Conservation (phyloP, 371 early-diverging fungal genomes). For the Mucor velutinosus region DNA sequence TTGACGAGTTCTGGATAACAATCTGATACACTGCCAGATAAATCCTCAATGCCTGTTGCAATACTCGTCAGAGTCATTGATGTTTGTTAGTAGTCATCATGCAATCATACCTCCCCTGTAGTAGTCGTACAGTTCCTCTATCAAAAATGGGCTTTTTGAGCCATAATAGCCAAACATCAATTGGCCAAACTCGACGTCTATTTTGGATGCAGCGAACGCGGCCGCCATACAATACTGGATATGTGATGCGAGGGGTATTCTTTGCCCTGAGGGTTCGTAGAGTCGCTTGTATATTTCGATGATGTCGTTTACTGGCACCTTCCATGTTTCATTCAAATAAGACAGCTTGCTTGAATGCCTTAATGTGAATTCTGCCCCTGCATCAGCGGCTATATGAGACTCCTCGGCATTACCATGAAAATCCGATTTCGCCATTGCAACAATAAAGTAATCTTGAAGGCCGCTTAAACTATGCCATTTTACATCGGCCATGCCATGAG, state of each 20-base stretch:
- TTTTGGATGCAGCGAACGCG: constrained; percentile 68
- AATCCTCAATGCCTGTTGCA: constrained; percentile 56
- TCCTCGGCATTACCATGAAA: constrained; percentile 60
- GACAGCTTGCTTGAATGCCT: constrained; percentile 45
- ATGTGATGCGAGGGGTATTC: constrained; percentile 38
- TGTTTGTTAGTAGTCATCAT: background rate
- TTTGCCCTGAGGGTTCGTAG: constrained; percentile 16
- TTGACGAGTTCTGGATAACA: constrained; percentile 63
- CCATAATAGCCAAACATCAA: constrained; percentile 52
- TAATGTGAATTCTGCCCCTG: constrained; percentile 82
- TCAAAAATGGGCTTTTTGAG: constrained; percentile 67
- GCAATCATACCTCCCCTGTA: constrained; percentile 65
- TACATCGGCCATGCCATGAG: constrained; percentile 84
- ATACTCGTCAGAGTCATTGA: background rate
- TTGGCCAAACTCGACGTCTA: constrained; percentile 54
- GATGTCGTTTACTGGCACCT: constrained; percentile 76
- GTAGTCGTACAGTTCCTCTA: constrained; percentile 71
- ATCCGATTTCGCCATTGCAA: constrained; percentile 63
- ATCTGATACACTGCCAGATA: constrained; percentile 62
- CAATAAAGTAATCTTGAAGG: constrained; percentile 71
- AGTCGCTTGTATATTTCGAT: constrained; percentile 67
- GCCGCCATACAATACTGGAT: constrained; percentile 62
- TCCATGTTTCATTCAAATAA: constrained; percentile 67
- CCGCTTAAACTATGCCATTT: constrained; percentile 83
- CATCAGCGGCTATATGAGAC: constrained; percentile 78